These are phyloP conservation scores for Tilletia horrida DNA, from an alignment of 1,284 basidiomycete species.

Conservation along the genomic window DNA sequence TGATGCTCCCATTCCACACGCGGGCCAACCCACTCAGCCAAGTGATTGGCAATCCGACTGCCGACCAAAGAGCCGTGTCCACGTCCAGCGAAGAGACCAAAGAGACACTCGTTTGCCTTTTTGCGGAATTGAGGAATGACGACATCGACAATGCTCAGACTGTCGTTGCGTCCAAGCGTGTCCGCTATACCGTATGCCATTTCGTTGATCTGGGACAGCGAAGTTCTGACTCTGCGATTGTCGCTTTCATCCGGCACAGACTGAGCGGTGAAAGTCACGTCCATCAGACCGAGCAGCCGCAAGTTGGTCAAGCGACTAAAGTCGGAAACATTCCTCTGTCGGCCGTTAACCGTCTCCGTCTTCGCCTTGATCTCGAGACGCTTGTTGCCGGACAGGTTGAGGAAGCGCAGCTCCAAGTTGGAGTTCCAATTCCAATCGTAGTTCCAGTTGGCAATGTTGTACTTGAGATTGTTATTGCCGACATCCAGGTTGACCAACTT, in stretches of 20 bases:
- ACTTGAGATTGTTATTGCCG: slow-evolving; percentile 89
- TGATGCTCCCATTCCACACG: slow-evolving; percentile 44
- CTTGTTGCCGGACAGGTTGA: slow-evolving; percentile 82
- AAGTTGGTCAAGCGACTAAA: slow-evolving; percentile 81
- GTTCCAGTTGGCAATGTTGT: slow-evolving; percentile 97
- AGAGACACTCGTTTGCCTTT: slow-evolving; percentile 76
- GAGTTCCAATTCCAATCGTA: slow-evolving; percentile 99
- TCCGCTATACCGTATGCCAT: slow-evolving; percentile 98
- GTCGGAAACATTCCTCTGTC: slow-evolving; percentile 65
- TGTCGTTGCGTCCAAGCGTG: slow-evolving; percentile 66
- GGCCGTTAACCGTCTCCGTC: slow-evolving; percentile 51
- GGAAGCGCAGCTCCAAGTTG: slow-evolving; percentile 85
- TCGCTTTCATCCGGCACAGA: slow-evolving; percentile 78
- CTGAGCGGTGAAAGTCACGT: slow-evolving; percentile 75
- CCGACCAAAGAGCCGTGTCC: slow-evolving; percentile 60
- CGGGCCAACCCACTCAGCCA: slow-evolving; percentile 43
- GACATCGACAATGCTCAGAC: slow-evolving; percentile 83
- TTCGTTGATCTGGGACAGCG: slow-evolving; percentile 80
- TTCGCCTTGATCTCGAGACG: slow-evolving; percentile 77
- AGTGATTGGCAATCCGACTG: slow-evolving; percentile 62
- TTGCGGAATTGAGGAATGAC: slow-evolving; percentile 84
- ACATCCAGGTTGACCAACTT: slow-evolving; percentile 82
- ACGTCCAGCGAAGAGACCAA: slow-evolving; percentile 79
- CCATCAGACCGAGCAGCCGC: slow-evolving; percentile 90
- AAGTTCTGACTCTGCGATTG: slow-evolving; percentile 86